A percentile compares a stretch with the other conserved stretches of the same genome.
These are phyloP conservation scores for Fistulifera solaris DNA, from an alignment of 108 stramenopile species.

Conservation along the genomic window DNA sequence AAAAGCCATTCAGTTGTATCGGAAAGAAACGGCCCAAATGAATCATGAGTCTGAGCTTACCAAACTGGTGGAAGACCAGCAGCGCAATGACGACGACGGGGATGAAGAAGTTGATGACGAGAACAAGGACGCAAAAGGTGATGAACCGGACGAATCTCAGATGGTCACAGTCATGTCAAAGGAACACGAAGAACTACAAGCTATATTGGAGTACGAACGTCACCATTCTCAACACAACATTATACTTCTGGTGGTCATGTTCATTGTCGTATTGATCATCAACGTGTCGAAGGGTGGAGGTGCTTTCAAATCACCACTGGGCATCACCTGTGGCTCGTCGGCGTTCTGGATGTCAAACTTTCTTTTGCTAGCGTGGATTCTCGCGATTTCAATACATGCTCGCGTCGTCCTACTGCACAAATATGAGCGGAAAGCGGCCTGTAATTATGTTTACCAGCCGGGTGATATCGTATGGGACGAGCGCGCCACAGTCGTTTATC, in stretches of 20 bases:
- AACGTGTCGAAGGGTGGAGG: constrained; percentile 91
- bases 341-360: constrained; percentile 81
- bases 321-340: constrained; percentile 84
- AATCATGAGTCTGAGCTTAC: constrained; percentile 11
- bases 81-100: constrained; percentile 2
- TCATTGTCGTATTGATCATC: constrained; percentile 71
- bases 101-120: constrained; percentile 4
- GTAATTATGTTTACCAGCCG: constrained; percentile 73
- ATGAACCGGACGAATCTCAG: constrained; percentile 50
- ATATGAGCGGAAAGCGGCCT: constrained; percentile 47
- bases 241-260: constrained; percentile 52
- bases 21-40: constrained; percentile 5
- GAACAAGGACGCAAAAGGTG: constrained; percentile 11
- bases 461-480: constrained; percentile 92
- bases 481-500: constrained; percentile 80
- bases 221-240: constrained; percentile 27
- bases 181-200: constrained; percentile 39
- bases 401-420: constrained; percentile 61
- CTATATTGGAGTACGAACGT: constrained; percentile 26
- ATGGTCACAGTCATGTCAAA: constrained; percentile 35
- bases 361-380: constrained; percentile 68
- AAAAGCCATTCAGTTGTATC: constrained; percentile 80
- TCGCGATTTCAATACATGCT: constrained; percentile 60
- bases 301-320: constrained; percentile 78
- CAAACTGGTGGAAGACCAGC: constrained; percentile 2